Evolutionary conservation across 805 yeast genomes (phyloP).

Genomic region (Priceomyces carsonii): DNA sequence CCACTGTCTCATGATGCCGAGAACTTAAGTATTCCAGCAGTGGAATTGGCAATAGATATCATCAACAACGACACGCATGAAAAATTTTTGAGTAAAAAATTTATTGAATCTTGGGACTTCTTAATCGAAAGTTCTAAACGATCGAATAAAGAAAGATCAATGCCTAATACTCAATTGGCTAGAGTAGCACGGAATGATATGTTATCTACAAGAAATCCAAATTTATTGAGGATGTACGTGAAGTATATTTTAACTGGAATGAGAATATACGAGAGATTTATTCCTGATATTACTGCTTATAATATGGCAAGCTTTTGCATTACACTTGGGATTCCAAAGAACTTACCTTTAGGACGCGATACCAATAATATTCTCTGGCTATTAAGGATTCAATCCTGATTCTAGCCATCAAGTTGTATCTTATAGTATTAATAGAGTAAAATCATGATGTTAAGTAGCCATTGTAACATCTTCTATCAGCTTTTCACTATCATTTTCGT

Average conservation of each 20-base stretch:
- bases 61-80: constrained; percentile 31
- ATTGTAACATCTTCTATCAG: constrained; percentile 3
- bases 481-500: constrained; percentile 13
- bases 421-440: too few relatives aligned
- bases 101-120: constrained; percentile 46
- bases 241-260: constrained; percentile 36
- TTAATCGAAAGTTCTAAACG: constrained; percentile 8
- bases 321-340: constrained; percentile 24
- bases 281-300: constrained; percentile 40
- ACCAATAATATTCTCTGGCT: constrained; percentile 33
- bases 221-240: constrained; percentile 23
- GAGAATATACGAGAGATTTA: constrained; percentile 35
- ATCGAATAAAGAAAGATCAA: neutral
- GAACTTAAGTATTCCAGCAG: constrained; percentile 24
- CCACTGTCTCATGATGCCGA: constrained; percentile 5
- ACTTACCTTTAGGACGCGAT: constrained; percentile 20
- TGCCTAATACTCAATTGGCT: too few relatives aligned
- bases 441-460: constrained; percentile 11
- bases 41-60: constrained; percentile 28
- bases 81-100: constrained; percentile 48
- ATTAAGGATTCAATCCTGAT: too few relatives aligned
- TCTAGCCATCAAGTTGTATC: too few relatives aligned
- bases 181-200: too few relatives aligned
- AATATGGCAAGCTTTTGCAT: constrained; percentile 35
- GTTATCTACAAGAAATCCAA: constrained; percentile 23